Evolutionary conservation across 495 filamentous ascomycete species (phyloP).

Genomic region (Penicillium arizonense): DNA sequence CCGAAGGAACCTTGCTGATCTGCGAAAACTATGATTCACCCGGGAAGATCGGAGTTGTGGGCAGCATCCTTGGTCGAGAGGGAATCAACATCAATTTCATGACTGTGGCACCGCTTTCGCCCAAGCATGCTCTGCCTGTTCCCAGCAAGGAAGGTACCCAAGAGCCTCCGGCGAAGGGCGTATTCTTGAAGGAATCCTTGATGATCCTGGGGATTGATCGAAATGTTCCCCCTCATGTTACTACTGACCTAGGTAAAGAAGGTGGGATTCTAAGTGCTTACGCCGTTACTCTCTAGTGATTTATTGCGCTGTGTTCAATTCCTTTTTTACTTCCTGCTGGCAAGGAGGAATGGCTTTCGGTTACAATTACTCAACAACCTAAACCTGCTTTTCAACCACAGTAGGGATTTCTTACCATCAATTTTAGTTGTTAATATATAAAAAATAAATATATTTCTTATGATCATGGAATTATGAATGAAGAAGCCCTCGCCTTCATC

Average conservation of each 20-base stretch:
- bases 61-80: conserved; percentile 57
- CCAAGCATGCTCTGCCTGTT: conserved; percentile 9
- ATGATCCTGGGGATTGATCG: conserved; percentile 71
- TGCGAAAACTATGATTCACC: conserved; percentile 70
- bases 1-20: conserved; percentile 62
- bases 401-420: background rate
- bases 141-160: background rate
- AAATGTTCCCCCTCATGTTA: conserved; percentile 51
- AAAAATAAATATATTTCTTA: background rate
- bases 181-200: conserved; percentile 54
- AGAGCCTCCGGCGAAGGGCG: background rate
- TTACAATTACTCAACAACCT: background rate
- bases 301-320: background rate
- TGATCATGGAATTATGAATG: background rate
- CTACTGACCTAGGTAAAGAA: conserved; percentile 49
- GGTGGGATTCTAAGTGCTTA: conserved; percentile 64
- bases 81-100: conserved; percentile 71
- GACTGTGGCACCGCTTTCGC: conserved; percentile 57
- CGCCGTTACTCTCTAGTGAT: conserved; percentile 48
- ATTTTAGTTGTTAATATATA: no score
- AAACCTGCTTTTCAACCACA: background rate
- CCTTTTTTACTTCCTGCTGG: background rate
- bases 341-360: background rate
- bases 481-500: no score
- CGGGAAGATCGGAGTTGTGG: conserved; percentile 72